Conservation (phyloP, 2,329 filamentous ascomycete species). For the Penicillium brasilianum region DNA sequence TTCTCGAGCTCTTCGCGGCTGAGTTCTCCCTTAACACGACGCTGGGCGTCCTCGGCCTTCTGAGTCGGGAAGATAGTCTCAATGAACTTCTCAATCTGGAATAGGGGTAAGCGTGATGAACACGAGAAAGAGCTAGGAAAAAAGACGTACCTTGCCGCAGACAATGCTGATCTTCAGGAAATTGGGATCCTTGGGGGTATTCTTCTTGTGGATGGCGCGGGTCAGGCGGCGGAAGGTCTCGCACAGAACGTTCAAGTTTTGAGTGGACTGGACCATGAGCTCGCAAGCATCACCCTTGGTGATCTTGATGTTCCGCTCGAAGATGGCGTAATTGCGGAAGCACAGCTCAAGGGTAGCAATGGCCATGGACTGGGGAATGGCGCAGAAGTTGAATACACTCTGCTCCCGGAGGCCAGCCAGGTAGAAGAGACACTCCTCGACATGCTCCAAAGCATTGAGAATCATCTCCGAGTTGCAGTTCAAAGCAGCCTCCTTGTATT, state of each 20-base stretch:
- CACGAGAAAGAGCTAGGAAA: background rate
- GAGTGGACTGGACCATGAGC: slow-evolving; percentile 89
- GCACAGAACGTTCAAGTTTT: slow-evolving; percentile 82
- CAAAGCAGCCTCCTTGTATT: slow-evolving; percentile 76
- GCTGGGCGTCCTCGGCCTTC: slow-evolving; percentile 64
- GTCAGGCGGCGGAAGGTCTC: slow-evolving; percentile 80
- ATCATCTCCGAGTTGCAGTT: slow-evolving; percentile 94
- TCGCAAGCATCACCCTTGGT: slow-evolving; percentile 91
- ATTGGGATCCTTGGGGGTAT: slow-evolving; percentile 89
- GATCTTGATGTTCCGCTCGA: slow-evolving; percentile 91
- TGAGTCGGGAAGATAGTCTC: slow-evolving; percentile 90
- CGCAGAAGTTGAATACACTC: slow-evolving; percentile 98
- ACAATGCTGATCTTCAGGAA: slow-evolving; percentile 89
- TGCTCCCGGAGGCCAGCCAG: slow-evolving; percentile 94
- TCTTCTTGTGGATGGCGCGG: slow-evolving; percentile 87
- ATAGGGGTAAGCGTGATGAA: slow-evolving; percentile 14
- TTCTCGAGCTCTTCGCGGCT: slow-evolving; percentile 64
- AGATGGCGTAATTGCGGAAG: slow-evolving; percentile 88
- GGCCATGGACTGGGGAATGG: slow-evolving; percentile 96
- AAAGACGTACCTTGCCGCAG: slow-evolving; percentile 73
- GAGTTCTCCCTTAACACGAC: slow-evolving; percentile 56
- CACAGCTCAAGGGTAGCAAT: slow-evolving; percentile 91
- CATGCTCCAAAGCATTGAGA: slow-evolving; percentile 82
- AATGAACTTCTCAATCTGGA: slow-evolving; percentile 90
- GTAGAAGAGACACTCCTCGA: slow-evolving; percentile 95